These are phyloP conservation scores for Saitozyma sp. DNA, from an alignment of 768 basidiomycete genomes.

Conservation along the genomic window DNA sequence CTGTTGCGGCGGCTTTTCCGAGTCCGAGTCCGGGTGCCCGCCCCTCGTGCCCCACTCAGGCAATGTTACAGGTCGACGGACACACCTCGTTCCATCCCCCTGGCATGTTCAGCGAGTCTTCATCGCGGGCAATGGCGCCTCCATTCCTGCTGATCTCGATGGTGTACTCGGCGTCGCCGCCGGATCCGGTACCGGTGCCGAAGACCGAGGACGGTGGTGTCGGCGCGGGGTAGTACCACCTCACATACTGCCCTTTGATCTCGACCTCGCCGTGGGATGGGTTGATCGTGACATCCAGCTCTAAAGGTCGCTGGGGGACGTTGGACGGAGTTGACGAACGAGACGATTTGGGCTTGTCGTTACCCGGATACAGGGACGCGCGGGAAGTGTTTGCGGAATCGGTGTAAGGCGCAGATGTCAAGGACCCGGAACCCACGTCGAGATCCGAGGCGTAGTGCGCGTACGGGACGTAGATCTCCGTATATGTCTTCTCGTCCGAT, in stretches of 20 bases:
- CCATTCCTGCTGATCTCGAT: slow-evolving; percentile 57
- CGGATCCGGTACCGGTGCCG: not conserved
- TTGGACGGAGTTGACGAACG: not conserved
- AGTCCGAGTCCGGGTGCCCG: no score
- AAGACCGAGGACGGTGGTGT: not conserved
- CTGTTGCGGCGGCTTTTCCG: no score
- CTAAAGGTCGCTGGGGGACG: slow-evolving; percentile 2
- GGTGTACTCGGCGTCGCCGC: slow-evolving; percentile 49
- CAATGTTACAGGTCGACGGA: slow-evolving; percentile 17
- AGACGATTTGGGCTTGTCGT: not conserved
- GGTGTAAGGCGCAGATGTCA: slow-evolving; percentile 1
- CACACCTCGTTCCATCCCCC: slow-evolving; percentile 46
- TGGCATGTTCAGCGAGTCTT: slow-evolving; percentile 19
- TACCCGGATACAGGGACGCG: not conserved
- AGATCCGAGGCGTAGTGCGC: slow-evolving; percentile 66
- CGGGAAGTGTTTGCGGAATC: slow-evolving; percentile 1
- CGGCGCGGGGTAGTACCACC: slow-evolving; percentile 59
- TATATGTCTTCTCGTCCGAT: slow-evolving; percentile 59
- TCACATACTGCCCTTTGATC: slow-evolving; percentile 59
- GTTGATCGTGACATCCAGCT: slow-evolving; percentile 38
- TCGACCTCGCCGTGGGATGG: slow-evolving; percentile 59
- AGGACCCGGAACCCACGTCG: slow-evolving; percentile 2
- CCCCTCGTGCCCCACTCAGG: not conserved
- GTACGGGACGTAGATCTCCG: slow-evolving; percentile 86
- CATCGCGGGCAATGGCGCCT: slow-evolving; percentile 53